Conservation (phyloP, 345 rosid species). For the Citrus australasica region DNA sequence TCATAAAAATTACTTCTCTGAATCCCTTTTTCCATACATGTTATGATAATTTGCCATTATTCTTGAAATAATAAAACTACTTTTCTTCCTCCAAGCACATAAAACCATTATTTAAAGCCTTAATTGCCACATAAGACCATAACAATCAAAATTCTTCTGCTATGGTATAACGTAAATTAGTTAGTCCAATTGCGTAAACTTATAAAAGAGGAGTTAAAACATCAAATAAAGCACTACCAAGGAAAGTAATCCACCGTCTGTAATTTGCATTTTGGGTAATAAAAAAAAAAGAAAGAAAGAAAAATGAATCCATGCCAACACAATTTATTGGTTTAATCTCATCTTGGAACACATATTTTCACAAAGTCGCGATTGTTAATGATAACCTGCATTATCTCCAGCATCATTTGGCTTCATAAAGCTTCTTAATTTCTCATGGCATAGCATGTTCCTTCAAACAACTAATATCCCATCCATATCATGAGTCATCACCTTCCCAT, state of each 20-base stretch:
- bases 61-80: not conserved
- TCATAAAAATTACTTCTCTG: not conserved
- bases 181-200: not conserved
- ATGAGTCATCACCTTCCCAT: too few relatives aligned
- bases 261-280: not conserved
- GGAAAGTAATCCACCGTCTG: not conserved
- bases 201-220: not conserved
- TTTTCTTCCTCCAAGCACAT: not conserved
- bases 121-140: not conserved
- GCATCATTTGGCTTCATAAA: too few relatives aligned
- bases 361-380: not conserved
- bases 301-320: not conserved
- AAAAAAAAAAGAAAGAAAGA: too few relatives aligned
- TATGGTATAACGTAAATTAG: not conserved
- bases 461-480: too few relatives aligned
- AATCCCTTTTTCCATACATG: not conserved
- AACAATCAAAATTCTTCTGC: not conserved
- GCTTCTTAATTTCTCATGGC: too few relatives aligned
- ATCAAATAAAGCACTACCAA: not conserved
- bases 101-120: not conserved
- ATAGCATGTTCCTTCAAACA: too few relatives aligned
- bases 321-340: not conserved
- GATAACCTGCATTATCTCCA: not conserved
- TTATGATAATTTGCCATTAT: not conserved
- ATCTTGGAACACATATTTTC: not conserved